phyloP scores from a whole-genome alignment of 768 basidiomycete genomes.

The Lactarius quietus region DNA sequence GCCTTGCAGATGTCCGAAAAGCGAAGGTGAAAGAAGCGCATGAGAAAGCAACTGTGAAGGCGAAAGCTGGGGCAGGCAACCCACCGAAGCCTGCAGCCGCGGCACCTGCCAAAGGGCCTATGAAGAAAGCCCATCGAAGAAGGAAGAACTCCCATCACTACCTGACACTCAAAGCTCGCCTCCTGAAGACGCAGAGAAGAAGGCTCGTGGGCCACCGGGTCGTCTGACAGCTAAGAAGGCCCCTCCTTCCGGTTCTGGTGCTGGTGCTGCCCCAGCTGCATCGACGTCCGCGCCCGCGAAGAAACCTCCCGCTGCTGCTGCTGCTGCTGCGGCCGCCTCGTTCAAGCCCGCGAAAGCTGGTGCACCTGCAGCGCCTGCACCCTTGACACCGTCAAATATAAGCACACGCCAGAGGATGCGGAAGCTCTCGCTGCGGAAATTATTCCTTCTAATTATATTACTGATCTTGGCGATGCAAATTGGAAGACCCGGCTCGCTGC shows the following conservation, averaged over 20 bases:
- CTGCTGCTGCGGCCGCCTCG: slow-evolving; percentile 34
- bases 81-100: slow-evolving; percentile 36
- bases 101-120: slow-evolving; percentile 14
- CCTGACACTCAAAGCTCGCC: slow-evolving; percentile 32
- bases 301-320: slow-evolving; percentile 36
- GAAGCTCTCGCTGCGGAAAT: slow-evolving; percentile 69
- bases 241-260: slow-evolving; percentile 35
- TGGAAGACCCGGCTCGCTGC: slow-evolving; percentile 93
- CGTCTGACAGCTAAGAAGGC: slow-evolving; percentile 57
- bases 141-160: slow-evolving; percentile 35
- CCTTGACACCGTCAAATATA: slow-evolving; percentile 87
- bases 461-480: slow-evolving; percentile 77
- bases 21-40: slow-evolving; percentile 92
- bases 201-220: slow-evolving; percentile 49
- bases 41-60: slow-evolving; percentile 89
- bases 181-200: slow-evolving; percentile 36
- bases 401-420: slow-evolving; percentile 88
- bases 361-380: slow-evolving; percentile 45
- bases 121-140: slow-evolving; percentile 30
- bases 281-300: slow-evolving; percentile 38
- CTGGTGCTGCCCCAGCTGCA: slow-evolving; percentile 30
- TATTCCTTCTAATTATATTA: slow-evolving; percentile 67
- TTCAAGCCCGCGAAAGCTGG: slow-evolving; percentile 46
- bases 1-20: slow-evolving; percentile 81
- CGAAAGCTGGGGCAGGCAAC: slow-evolving; percentile 60